Base-by-base conservation (phyloP, 2,329 filamentous ascomycete genomes). In the Ceratocystis cubensis region DNA sequence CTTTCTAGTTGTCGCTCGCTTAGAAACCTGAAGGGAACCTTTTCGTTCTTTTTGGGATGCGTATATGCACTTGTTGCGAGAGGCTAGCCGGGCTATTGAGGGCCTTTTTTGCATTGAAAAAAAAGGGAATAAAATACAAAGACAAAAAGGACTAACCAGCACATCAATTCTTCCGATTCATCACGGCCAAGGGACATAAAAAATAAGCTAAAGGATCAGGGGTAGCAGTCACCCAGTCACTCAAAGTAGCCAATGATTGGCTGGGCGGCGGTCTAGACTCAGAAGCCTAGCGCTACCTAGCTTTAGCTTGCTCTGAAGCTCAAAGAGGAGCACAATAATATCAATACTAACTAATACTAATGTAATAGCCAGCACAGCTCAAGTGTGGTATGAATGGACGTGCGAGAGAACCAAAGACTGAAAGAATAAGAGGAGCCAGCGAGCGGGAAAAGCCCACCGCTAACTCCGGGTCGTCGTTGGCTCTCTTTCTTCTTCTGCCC, bases 151-250 rank as follows among this genome's bases (percentile, higher is more conserved):
- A 13, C 22, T 5, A 30, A 44, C 25, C 10, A 64, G 61, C 7
- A 64, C 13, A 63, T 10, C n/a, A 33, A 20, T 10, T 22, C 37
- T 41, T 41, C 37, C 13, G 3, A 50, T 20, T 50, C 20, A 20
- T 22, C 46, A 48, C 46, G 20, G 20, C 64, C 46, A 33, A 5
- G 61, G 30, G 37, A 64, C 30, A 64, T 64, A 3, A 41, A 59
- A 57, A 65, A 50, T 5, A 28, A 61, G 46, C 17, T 28, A 57
- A 57, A 57, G 53, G 53, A 57, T 57, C 53, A 57, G 53, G 53
- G 53, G 53, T n/a, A 17, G 6, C 15, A 6, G 53, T 17, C 53
- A 3, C 15, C 1, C 28, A 57, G 28, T 10, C 28, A 5, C 59
- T 44, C 59, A 62, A 30, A 22, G 20, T 5, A 20, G 61, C 8